Evolutionary conservation across 345 rosid species (phyloP), one percentile per base, ranked within the genome.

Genomic region (Isatis tinctoria): DNA sequence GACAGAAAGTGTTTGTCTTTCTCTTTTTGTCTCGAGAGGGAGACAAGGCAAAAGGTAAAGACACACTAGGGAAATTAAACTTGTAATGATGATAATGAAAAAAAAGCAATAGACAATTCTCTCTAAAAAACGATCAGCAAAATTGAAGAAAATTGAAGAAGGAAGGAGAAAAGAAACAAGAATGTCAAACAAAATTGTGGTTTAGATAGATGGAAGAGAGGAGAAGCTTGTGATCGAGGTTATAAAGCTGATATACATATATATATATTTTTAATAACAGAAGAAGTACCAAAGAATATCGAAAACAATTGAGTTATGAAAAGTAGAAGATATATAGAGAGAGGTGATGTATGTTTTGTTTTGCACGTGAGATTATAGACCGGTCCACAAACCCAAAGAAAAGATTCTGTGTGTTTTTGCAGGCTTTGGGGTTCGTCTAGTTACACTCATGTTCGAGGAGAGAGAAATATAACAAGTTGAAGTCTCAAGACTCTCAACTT

Each of bases 401-500:
- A 76, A 77, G 80, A 77, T 77, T 77, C 77, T 77, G 77, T 71
- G 67, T 71, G 72, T 77, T 71, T 71, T 77, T 60, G 76, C 80
- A 77, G 80, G 80, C 80, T 77, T 65, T 71, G 62, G 57, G 26
- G 56, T 77, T 64, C 72, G 80, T 71, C 80, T 65, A 58, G 80
- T 77, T 77, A 77, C 73, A 64, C 48, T 77, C 80, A 71, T 77
- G 72, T 70, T 77, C 54, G 9, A 56, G 8, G 80, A 77, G 54
- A 70, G 73, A 67, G 76, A 70, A 47, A n/a, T 51, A n/a, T 51
- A 40, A 40, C 57, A 60, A 22, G 56, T 60, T 66, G 51, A 66
- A 47, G 44, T 68, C 30, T 68, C 64, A 43, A 51, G 32, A 11
- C 32, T 22, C 32, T 51, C 32, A 1, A 52, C 74, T 67, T 75